Evolutionary conservation across 176 grass and related monocot genomes (phyloP), one percentile per base, ranked within the genome.

Genomic region (Guadua angustifolia): DNA sequence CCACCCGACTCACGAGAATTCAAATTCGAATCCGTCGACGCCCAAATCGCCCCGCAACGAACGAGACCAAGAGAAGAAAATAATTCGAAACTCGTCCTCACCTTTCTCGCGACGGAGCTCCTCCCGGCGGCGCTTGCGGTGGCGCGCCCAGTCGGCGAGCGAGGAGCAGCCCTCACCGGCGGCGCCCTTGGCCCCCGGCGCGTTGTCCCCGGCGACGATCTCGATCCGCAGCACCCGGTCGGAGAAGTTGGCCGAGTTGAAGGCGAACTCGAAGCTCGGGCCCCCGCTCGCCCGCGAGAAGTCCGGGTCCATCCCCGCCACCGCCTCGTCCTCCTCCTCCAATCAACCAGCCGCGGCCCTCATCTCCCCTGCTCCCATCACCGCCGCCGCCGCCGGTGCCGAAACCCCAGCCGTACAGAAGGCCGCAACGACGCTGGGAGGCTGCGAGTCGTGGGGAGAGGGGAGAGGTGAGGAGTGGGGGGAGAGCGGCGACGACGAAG

Each of bases 181-280:
- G 64, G 67, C 45, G 69, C 89, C 84, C 74, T 75, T 89, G 76
- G 72, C 74, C 60, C 86, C 91, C 7, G 82, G 68, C 47, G 80
- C 87, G 70, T 92, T 85, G 81, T 87, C 89, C 69, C 85, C 92
- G 47, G 85, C 68, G 51, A 91, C 66, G 80, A 97, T 90, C 88
- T 97, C 94, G 88, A 97, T 97, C 86, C 92, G 92, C 29, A 97
- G 88, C 43, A 92, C 89, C 73, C 94, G 83, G 83, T 97, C 94
- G 53, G 94, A 97, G 88, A 97, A 97, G 85, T 92, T 97, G 72
- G 88, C 88, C n/a, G 88, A 90, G 86, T 97, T 94, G 88, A 94
- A 97, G 62, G 92, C 94, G 77, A 97, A 97, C 75, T 94, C 94
- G 42, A 90, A 97, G 79, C 80, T 97, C 12, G 79, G 89, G 14